Base-by-base conservation (phyloP, 1,139 yeast genomes). In the Candida dubliniensis region DNA sequence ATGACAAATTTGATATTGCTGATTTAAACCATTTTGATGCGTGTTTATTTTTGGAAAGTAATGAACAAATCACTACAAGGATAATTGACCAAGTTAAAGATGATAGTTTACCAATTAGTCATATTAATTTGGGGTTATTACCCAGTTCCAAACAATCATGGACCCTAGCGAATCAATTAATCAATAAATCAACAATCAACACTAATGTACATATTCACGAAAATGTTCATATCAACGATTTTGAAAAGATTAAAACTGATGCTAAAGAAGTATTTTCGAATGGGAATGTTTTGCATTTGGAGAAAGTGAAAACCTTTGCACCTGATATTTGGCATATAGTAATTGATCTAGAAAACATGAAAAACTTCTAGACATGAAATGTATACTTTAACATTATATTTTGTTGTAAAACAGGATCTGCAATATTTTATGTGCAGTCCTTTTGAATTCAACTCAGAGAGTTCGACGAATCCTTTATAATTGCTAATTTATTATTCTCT, bases 241-340 rank as follows among this genome's bases (percentile, higher is more conserved):
- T 86, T 15, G 67, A 62, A 0, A 31, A 43, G 1, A 75, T 82
- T 59, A 43, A 59, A 46, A 15, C 38, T 6, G 40, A 44, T 7
- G 51, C 52, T 2, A 35, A 34, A 8, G 18, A 43, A 1, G 39
- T 38, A 14, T 64, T 60, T 42, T 30, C 24, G 0, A 30, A 42
- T 4, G 51, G 59, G 3, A 38, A 32, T 2, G 53, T 63, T 4
- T 11, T 41, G 2, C 75, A 75, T 47, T 49, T 79, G 2, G 86
- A 84, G 48, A 78, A 70, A 52, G 86, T 89, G 44, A 88, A 88
- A 64, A 86, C 93, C 0, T 89, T 83, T 70, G 95, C 96, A 0
- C 96, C 96, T 0, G 95, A 84, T 41, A 79, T 88, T 2, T 84
- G 88, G 85, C 96, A 88, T 55, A 67, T 85, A 5, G 87, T 87